Evolutionary conservation across 768 basidiomycete species (phyloP), one percentile per base, ranked within the genome.

Genomic region (Saitozyma sp.): DNA sequence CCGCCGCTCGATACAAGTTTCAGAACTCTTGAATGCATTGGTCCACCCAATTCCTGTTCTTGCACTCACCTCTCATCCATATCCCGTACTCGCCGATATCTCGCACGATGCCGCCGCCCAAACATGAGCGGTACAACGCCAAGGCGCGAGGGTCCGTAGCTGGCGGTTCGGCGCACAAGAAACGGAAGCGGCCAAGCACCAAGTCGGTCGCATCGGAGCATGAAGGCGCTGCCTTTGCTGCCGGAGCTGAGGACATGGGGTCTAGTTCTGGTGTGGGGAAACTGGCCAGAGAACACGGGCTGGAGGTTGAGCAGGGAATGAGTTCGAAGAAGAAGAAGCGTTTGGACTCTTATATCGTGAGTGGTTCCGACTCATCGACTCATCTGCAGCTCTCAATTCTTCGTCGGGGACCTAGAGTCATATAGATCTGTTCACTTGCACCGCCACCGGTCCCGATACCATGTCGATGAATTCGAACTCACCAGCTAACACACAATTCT

Each of bases 271-370:
- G 29, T 29, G 29, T 5, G 29, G 29, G 29, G 29, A 29, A 5
- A 29, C 29, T 29, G 29, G 17, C 10, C n/a, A 29, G 11, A 70
- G 40, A 65, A 45, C 64, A 66, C 56, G 62, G 62, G 58, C 64
- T 64, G 8, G 57, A 69, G 10, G 69, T 68, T 53, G 77, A 76
- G 55, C 49, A 58, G 43, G 57, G 55, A 13, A 65, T 60, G 64
- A 56, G n/a, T 19, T 61, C 54, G 10, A 66, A 93, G 82, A 94
- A 91, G 82, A 88, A 86, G 81, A 93, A 89, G 77, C 82, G 91
- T 56, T 81, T 98, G 6, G 94, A 97, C 66, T 91, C 91, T 66
- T 98, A 92, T 73, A 93, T 97, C 70, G 92, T 91, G 59, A 71
- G 88, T 80, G 13, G 39, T 39, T 55, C 19, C 42, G 56, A 7